Conservation (phyloP, 148 eudicot species). For the Fagopyrum esculentum region DNA sequence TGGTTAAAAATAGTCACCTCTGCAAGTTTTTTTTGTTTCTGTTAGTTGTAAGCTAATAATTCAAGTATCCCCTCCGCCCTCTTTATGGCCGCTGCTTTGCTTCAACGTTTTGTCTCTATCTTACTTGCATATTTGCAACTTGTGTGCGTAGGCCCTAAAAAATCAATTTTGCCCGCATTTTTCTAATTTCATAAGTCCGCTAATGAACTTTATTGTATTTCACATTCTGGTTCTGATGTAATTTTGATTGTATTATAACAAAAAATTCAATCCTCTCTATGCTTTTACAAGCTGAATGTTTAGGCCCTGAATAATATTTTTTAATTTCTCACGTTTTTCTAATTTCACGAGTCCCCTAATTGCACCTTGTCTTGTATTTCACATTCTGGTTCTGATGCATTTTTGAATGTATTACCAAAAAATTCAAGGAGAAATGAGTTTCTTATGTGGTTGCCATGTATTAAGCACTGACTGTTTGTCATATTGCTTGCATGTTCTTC, state of each 20-base stretch:
- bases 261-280: too few species aligned
- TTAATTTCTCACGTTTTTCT: too few species aligned
- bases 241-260: too few species aligned
- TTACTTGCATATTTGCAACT: background rate
- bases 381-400: too few species aligned
- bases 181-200: background rate
- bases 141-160: background rate
- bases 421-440: background rate
- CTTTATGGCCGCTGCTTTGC: background rate
- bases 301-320: too few species aligned
- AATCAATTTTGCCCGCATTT: background rate
- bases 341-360: too few species aligned
- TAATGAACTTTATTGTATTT: background rate
- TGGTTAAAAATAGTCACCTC: background rate
- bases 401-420: too few species aligned
- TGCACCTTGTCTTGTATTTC: too few species aligned
- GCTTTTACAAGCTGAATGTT: too few species aligned
- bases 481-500: constrained; percentile 6
- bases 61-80: background rate
- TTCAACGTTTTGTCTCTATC: background rate
- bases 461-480: background rate
- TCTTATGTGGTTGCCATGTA: background rate
- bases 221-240: background rate
- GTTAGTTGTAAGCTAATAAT: background rate
- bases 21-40: background rate